Evolutionary conservation across 306 rosid genomes (phyloP).

Genomic region (Glycyrrhiza uralensis): DNA sequence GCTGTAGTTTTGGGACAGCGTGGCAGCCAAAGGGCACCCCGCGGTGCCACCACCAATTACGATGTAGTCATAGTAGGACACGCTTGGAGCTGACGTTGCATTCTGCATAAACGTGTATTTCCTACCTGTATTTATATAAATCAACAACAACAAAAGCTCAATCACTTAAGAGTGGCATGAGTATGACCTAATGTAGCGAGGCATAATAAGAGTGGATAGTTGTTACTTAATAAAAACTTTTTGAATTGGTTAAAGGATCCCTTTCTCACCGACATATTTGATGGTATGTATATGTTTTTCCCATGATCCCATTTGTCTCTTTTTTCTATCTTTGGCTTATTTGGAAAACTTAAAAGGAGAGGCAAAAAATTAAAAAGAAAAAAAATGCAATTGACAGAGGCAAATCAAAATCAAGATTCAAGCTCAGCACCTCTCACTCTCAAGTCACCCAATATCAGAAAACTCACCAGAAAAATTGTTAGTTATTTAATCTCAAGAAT

Average conservation of each 20-base stretch:
- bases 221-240: background rate
- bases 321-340: background rate
- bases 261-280: background rate
- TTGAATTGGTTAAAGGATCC: background rate
- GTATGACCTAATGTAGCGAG: no score
- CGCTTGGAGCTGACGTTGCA: conserved; percentile 46
- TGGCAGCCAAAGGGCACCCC: conserved; percentile 82
- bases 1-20: conserved; percentile 55
- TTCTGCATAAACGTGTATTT: conserved; percentile 51
- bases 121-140: conserved; percentile 32
- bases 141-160: background rate
- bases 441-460: no score
- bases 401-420: background rate
- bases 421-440: no score
- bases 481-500: background rate
- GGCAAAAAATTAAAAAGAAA: no score
- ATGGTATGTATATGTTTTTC: background rate
- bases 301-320: background rate
- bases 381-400: background rate
- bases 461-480: background rate
- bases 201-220: background rate
- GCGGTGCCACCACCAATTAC: conserved; percentile 77
- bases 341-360: background rate
- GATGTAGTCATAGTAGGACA: conserved; percentile 68
- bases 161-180: no score